These are phyloP conservation scores for Solanum tarapatanum DNA, from an alignment of 257 asterid species.

Conservation along the genomic window DNA sequence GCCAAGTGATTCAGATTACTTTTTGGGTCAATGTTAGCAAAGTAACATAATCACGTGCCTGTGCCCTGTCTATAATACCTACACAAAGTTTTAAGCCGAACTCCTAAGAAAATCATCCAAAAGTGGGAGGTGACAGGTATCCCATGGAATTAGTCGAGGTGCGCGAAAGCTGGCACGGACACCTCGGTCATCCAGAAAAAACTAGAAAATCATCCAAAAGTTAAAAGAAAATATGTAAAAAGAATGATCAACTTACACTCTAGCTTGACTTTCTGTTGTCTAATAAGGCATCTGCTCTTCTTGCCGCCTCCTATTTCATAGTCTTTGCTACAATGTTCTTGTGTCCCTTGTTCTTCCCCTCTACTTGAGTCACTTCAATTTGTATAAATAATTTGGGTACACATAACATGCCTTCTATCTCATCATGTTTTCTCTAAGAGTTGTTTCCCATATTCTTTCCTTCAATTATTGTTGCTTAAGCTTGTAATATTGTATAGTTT, in stretches of 20 bases:
- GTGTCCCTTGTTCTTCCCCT: background rate
- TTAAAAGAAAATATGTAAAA: background rate
- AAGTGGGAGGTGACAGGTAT: accelerated
- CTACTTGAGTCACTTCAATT: background rate
- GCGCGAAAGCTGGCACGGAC: background rate
- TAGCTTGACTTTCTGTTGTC: background rate
- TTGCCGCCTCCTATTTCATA: background rate
- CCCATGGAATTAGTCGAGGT: background rate
- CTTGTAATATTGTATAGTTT: background rate
- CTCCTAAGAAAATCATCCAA: background rate
- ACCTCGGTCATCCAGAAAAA: background rate
- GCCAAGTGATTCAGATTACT: background rate
- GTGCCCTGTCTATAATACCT: background rate
- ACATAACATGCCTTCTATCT: background rate
- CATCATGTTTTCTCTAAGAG: background rate
- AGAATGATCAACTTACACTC: background rate
- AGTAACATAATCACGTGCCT: background rate
- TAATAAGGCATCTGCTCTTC: background rate
- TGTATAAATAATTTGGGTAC: background rate
- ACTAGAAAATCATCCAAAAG: background rate
- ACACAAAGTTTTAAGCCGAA: background rate
- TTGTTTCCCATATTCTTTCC: background rate
- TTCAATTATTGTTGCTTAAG: background rate
- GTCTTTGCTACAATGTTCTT: background rate
- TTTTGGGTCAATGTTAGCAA: background rate